Evolutionary conservation across 441 rosid species (phyloP).

Genomic region (Erysimum cheiri): DNA sequence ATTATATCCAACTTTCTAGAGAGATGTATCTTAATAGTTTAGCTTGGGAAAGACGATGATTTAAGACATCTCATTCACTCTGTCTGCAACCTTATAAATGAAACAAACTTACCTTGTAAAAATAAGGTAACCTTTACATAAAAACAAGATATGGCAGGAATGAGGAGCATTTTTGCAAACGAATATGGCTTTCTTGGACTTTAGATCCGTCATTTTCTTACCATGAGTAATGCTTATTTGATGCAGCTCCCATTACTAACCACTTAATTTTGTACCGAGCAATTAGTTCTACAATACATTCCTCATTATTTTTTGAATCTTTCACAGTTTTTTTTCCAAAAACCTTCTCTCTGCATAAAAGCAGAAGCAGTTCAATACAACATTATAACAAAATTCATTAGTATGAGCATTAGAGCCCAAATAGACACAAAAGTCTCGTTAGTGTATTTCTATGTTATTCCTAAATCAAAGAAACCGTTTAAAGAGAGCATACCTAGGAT

Average conservation of each 20-base stretch:
- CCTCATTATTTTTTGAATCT: constrained; percentile 36
- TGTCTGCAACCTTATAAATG: constrained; percentile 2
- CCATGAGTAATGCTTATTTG: constrained; percentile 78
- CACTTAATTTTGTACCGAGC: too few relatives aligned
- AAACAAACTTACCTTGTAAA: constrained; percentile 65
- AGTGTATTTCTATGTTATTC: too few relatives aligned
- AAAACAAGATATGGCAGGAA: constrained; percentile 27
- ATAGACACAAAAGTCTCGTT: background rate
- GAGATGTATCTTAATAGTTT: too few relatives aligned
- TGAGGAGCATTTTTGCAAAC: constrained; percentile 76
- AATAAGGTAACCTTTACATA: constrained; percentile 76
- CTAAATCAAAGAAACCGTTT: too few relatives aligned
- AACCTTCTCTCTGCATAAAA: constrained; percentile 59
- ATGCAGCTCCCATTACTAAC: constrained; percentile 67
- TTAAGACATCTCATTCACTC: constrained; percentile 2
- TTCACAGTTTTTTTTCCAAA: constrained; percentile 44
- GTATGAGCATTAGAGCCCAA: background rate
- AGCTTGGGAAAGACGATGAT: background rate
- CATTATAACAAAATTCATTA: constrained; percentile 1
- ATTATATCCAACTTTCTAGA: too few relatives aligned
- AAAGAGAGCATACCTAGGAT: constrained; percentile 51
- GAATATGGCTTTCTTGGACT: constrained; percentile 82
- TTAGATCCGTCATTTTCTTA: constrained; percentile 60
- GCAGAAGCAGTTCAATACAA: constrained; percentile 43
- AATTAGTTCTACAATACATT: too few relatives aligned